Evolutionary conservation across 345 rosid species (phyloP), one percentile per base, ranked within the genome.

Genomic region (Boechera divaricarpa): DNA sequence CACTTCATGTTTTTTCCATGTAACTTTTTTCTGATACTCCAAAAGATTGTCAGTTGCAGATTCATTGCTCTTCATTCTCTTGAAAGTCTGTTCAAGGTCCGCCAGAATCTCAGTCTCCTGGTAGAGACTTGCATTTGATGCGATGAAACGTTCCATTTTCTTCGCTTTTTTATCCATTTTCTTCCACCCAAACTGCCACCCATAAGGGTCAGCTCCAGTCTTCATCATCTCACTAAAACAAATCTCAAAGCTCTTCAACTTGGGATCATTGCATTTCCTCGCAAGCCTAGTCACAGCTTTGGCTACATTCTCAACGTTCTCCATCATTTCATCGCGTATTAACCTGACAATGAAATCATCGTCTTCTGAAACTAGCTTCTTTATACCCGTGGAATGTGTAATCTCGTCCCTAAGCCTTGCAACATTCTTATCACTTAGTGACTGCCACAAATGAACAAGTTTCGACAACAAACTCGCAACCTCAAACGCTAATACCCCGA

Each of bases 51-150:
- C 91, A 4, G 87, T 86, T 35, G 85, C 90, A 12, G 84, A 80
- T 41, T 87, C 91, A 73, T 81, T 78, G 41, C 73, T 73, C 85
- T 68, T 82, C 93, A 91, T 85, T 75, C 99, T 85, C 82, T 77
- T 92, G 24, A 85, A 75, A 71, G 87, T 87, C 81, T 92, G 99
- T 64, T 91, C 93, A 47, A 86, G 85, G 74, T 92, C 98, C 2
- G 86, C 77, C 35, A 95, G 86, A 77, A 87, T 76, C 84, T 95
- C 99, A 88, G 91, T 92, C 87, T 91, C 99, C 75, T 92, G 99
- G 61, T 91, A 91, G 63, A 95, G 77, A 65, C 80, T 85, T 5
- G 89, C 92, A 70, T 95, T 95, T 11, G 86, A 81, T 0, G 88
- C 86, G 64, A 95, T 84, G 45, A 86, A 92, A 16, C 83, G 90